Percentiles rank a stretch among this genome's conserved stretches.
These are phyloP conservation scores for Arthrobotrys pseudoclavata DNA, from an alignment of 2,329 filamentous ascomycete species.

Conservation along the genomic window DNA sequence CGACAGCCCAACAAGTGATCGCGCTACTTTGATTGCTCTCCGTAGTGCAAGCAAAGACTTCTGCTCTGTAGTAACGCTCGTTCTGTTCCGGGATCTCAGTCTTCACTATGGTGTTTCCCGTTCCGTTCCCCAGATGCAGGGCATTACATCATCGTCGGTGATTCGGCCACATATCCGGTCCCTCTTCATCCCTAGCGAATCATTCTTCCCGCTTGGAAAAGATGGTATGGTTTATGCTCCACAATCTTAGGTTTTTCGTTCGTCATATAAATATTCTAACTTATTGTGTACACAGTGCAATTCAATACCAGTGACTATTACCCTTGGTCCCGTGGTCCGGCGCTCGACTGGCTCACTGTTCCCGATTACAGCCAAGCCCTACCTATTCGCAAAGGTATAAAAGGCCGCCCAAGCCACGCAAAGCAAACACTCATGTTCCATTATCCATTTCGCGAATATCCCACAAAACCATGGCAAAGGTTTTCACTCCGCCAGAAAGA, in stretches of 20 bases:
- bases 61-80: slow-evolving; percentile 9
- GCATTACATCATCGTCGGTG: not conserved
- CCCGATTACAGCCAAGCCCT: slow-evolving; percentile 23
- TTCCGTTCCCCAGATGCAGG: slow-evolving; percentile 37
- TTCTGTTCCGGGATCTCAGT: slow-evolving; percentile 35
- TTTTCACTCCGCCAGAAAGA: slow-evolving; percentile 23
- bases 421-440: slow-evolving; percentile 51
- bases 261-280: not conserved
- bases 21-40: slow-evolving; percentile 23
- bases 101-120: slow-evolving; percentile 38
- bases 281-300: slow-evolving; percentile 14
- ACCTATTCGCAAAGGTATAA: slow-evolving; percentile 35
- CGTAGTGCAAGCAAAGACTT: slow-evolving; percentile 35
- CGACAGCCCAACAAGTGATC: slow-evolving; percentile 25
- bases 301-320: slow-evolving; percentile 31
- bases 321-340: slow-evolving; percentile 43
- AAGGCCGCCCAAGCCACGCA: slow-evolving; percentile 38
- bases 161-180: slow-evolving; percentile 15
- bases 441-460: slow-evolving; percentile 45
- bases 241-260: not conserved
- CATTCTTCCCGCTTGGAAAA: slow-evolving; percentile 48
- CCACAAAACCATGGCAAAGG: slow-evolving; percentile 29
- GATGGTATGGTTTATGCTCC: slow-evolving; percentile 23
- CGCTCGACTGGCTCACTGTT: slow-evolving; percentile 2
- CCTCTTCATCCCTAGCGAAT: slow-evolving; percentile 45